Percentiles rank a stretch among this genome's conserved stretches.
phyloP scores from a whole-genome alignment of 805 yeast genomes.

The Candida tallmaniae region DNA sequence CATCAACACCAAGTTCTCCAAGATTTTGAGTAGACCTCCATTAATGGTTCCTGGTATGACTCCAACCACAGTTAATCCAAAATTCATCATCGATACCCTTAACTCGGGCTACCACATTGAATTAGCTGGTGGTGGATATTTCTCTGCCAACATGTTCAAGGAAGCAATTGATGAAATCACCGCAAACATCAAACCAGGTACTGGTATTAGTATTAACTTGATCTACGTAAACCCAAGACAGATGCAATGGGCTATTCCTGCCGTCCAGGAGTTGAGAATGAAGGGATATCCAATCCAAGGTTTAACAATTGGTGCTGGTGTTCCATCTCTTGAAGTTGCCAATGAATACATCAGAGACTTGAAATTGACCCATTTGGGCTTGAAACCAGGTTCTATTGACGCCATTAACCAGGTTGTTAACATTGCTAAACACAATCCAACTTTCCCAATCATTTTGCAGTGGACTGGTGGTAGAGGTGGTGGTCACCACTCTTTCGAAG shows the following conservation, averaged over 20 bases:
- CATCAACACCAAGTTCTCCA: conserved; percentile 92
- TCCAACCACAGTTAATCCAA: conserved; percentile 94
- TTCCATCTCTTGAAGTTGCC: conserved; percentile 96
- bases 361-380: conserved; percentile 89
- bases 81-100: conserved; percentile 88
- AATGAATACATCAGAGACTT: conserved; percentile 90
- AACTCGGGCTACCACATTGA: conserved; percentile 97
- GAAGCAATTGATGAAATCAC: conserved; percentile 74
- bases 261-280: conserved; percentile 82
- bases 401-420: conserved; percentile 80
- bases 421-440: conserved; percentile 94
- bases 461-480: conserved; percentile 99
- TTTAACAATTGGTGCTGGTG: conserved; percentile 98
- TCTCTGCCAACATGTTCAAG: conserved; percentile 65
- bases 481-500: conserved; percentile 99
- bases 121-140: conserved; percentile 99
- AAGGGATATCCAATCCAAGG: conserved; percentile 96
- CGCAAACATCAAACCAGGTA: conserved; percentile 66
- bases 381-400: conserved; percentile 97
- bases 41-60: conserved; percentile 99
- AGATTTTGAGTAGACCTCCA: conserved; percentile 91
- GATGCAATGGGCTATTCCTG: conserved; percentile 98
- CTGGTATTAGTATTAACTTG: conserved; percentile 86
- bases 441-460: conserved; percentile 94
- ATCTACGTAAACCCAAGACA: conserved; percentile 95